Percentiles rank a stretch among this genome's conserved stretches.
Evolutionary conservation across 164 flowering plant species (phyloP).

Genomic region (Vitis cinerea): DNA sequence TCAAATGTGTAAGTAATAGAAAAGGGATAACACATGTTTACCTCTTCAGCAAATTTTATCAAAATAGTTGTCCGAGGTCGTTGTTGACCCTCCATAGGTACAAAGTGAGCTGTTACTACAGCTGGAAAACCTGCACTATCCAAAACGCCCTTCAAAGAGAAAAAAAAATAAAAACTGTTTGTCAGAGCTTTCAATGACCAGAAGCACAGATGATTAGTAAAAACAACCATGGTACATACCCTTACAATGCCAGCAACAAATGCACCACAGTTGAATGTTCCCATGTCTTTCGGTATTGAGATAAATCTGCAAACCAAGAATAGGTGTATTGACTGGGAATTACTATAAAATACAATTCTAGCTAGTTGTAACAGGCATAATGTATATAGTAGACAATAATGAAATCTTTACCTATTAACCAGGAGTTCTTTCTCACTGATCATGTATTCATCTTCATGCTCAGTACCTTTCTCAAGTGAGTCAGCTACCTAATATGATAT

Average conservation of each 20-base stretch:
- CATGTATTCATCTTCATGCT: conserved; percentile 99
- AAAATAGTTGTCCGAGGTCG: conserved; percentile 95
- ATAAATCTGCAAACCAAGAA: conserved; percentile 60
- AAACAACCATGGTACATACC: conserved; percentile 41
- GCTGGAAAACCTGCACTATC: conserved; percentile 97
- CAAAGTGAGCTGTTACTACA: conserved; percentile 98
- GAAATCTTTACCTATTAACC: conserved; percentile 63
- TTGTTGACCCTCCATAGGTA: conserved; percentile 95
- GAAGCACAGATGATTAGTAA: conserved; percentile 6
- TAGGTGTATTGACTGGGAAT: conserved; percentile 1
- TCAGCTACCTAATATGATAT: conserved; percentile 77
- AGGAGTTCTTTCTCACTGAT: conserved; percentile 99
- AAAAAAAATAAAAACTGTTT: conserved; percentile 9
- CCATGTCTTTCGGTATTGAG: conserved; percentile 99
- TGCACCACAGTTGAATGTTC: conserved; percentile 99
- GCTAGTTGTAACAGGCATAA: conserved; percentile 6
- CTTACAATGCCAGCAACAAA: conserved; percentile 99
- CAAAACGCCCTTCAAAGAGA: conserved; percentile 74
- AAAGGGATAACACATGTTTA: conserved; percentile 10
- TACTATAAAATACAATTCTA: conserved; percentile 1
- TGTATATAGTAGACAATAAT: not conserved
- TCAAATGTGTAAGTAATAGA: not conserved
- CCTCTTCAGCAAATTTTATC: conserved; percentile 99
- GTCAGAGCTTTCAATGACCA: conserved; percentile 21
- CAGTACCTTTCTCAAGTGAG: conserved; percentile 99